Base-by-base conservation (phyloP, 352 stramenopile species). In the Globisporangium solare region DNA sequence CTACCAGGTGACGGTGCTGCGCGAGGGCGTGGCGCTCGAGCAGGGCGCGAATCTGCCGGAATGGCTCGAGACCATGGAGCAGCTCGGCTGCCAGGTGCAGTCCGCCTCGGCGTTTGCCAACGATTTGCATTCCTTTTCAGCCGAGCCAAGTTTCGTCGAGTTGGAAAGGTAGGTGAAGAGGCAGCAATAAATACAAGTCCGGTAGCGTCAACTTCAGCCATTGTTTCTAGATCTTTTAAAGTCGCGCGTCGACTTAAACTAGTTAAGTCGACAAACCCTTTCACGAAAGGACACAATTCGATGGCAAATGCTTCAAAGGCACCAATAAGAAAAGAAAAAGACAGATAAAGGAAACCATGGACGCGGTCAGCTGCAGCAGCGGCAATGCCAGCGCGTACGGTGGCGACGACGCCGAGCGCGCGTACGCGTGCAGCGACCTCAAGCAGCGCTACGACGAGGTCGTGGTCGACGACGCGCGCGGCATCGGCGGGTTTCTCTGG, bases 1-100 rank as follows among this genome's bases (percentile, higher is more conserved):
- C 15, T 97, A 91, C 66, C 74, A 95, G 41, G 81, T 95, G 24
- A 92, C 84, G 5, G 71, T 97, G 5, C 50, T 95, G 12, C 66
- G 85, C 42, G 90, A 97, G 62, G 88, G 88, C 4, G n/a, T 77
- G 35, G 47, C 57, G 17, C 47, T 74, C 8, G 50, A 62, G 12
- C 46, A 42, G 10, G 54, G 47, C 21, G 57, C 47, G 31, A 37
- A 14, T 13, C 58, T 48, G 40, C 55, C 40, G 1, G 21, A 52
- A 27, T 66, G 64, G 57, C 58, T 81, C 20, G 60, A 70, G 15
- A 52, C 47, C 17, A 54, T 78, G 2, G 42, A 60, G 27, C 58
- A 46, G 42, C 64, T 64, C 45, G 72, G 72, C 11, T 68, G 59
- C 4, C 72, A 81, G n/a, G 64, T 74, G 6, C 54, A 70, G 39